Evolutionary conservation across 345 rosid species (phyloP).

Genomic region (Euphorbia peplus): DNA sequence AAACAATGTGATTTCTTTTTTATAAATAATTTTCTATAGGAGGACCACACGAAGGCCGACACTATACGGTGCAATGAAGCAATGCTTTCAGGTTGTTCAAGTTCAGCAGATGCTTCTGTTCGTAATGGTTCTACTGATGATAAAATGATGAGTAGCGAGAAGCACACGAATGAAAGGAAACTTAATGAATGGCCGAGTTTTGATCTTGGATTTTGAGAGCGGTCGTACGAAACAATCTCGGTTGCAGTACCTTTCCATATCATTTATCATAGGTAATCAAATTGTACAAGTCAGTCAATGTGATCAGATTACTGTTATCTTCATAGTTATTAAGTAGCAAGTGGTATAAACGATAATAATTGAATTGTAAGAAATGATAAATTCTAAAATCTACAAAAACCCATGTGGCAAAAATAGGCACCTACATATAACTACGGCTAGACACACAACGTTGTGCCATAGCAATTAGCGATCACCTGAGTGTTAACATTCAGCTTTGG

Average conservation of each 20-base stretch:
- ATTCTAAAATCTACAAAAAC: not conserved
- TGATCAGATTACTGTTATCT: not conserved
- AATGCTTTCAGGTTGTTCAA: conserved; percentile 6
- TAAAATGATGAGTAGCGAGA: not conserved
- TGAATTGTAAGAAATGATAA: not conserved
- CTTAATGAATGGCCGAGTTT: conserved; percentile 13
- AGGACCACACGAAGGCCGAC: not conserved
- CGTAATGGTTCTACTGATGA: conserved; percentile 4
- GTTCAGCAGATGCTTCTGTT: no score
- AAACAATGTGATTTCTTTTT: not conserved
- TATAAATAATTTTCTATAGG: conserved; percentile 1
- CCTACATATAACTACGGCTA: no score
- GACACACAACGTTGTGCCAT: no score
- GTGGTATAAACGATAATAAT: not conserved
- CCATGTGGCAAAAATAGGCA: no score
- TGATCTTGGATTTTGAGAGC: conserved; percentile 20
- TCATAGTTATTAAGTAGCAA: not conserved
- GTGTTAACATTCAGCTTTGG: not conserved
- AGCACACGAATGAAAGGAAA: conserved; percentile 3
- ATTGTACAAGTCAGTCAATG: not conserved
- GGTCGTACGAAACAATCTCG: not conserved
- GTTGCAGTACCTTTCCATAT: not conserved
- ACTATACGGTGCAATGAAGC: not conserved
- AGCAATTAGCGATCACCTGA: no score
- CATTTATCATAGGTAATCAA: not conserved